Conservation (phyloP, 495 filamentous ascomycete genomes). For the Aspergillus asperescens region DNA sequence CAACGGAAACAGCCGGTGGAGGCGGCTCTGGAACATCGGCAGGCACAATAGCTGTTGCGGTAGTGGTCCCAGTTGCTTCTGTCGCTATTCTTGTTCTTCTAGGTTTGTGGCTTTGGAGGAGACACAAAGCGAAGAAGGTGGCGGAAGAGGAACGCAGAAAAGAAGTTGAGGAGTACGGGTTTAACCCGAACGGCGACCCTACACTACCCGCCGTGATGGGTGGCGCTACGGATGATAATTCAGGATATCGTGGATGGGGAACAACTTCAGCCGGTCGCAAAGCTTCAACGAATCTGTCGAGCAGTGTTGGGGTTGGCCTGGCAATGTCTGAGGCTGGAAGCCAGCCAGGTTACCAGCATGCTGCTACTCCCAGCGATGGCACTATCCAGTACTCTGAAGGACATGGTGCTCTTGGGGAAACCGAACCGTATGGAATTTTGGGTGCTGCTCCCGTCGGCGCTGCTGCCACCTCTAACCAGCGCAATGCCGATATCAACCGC, state of each 20-base stretch:
- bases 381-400: conserved; percentile 64
- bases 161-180: conserved; percentile 93
- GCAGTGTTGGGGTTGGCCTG: conserved; percentile 59
- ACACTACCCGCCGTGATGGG: conserved; percentile 62
- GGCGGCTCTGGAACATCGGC: conserved; percentile 48
- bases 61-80: conserved; percentile 86
- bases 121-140: conserved; percentile 74
- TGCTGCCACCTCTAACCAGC: conserved; percentile 34
- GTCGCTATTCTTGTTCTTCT: conserved; percentile 76
- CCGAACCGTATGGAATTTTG: conserved; percentile 70
- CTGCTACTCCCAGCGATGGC: conserved; percentile 63
- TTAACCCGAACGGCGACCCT: conserved; percentile 92
- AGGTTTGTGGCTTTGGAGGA: conserved; percentile 79
- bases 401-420: conserved; percentile 58
- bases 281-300: conserved; percentile 80
- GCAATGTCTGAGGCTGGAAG: conserved; percentile 68
- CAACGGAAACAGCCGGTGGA: conserved; percentile 19
- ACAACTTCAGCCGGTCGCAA: conserved; percentile 79
- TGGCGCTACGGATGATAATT: conserved; percentile 58
- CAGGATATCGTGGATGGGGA: conserved; percentile 94
- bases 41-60: conserved; percentile 81
- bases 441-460: conserved; percentile 61
- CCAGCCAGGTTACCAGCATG: conserved; percentile 51
- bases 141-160: conserved; percentile 85
- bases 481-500: conserved; percentile 65